Base-by-base conservation (phyloP, 441 rosid genomes). In the Euphorbia neoarborescens region DNA sequence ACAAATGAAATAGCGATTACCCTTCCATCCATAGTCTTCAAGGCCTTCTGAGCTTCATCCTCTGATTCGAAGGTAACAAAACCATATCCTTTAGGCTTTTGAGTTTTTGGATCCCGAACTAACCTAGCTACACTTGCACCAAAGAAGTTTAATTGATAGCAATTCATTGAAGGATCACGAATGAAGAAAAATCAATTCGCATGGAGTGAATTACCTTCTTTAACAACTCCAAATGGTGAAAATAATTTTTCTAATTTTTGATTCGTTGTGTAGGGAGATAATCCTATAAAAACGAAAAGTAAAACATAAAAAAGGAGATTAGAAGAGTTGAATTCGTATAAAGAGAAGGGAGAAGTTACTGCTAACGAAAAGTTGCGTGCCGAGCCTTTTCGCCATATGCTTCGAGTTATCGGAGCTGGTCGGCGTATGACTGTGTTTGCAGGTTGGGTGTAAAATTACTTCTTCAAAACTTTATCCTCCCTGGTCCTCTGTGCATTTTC, bases 71-170 rank as follows among this genome's bases (percentile, higher is more conserved):
- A 91, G 11, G 81, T 82, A 24, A 91, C 73, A 57, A 88, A 89
- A 22, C 89, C 92, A 15, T 83, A 89, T 54, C 97, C 93, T 81
- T 82, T 86, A 35, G 88, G 86, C 74, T 88, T 86, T 61, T 70
- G 75, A 9, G 90, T 90, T 71, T 32, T 76, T 11, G 81, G 78
- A 60, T 89, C 87, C 62, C 14, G 72, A 32, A 88, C 59, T 60
- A 89, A 69, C 68, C 84, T 81, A 53, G 87, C 95, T 91, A 69
- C 65, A 63, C 14, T 66, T 62, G 25, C 11, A 44, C 13, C 59
- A 12, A 64, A 1, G 6, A 42, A 34, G 28, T 57, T 57, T 56
- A 27, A 56, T 56, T 9, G 24, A 24, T 24, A 57, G 32, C 19
- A 5, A 30, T 35, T 37, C 58, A 30, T 20, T 1, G 24, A 57